phyloP scores from a whole-genome alignment of 805 yeast species.

The Ogataea minuta region DNA sequence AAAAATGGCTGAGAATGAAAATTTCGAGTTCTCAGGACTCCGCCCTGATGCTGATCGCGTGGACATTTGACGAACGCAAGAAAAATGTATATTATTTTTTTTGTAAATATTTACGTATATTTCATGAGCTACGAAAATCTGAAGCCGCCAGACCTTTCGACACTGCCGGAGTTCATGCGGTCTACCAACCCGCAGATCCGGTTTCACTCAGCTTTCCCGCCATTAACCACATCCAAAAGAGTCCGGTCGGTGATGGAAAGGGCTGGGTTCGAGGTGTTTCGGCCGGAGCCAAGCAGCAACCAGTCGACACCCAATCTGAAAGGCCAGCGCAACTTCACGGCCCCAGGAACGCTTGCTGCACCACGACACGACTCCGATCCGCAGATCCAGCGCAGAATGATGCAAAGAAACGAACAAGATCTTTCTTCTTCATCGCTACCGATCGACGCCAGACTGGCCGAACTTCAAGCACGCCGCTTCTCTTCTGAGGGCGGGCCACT shows the following conservation, averaged over 20 bases:
- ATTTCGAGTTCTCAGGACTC: neutral
- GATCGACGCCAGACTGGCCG: conserved; percentile 1
- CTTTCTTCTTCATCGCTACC: conserved; percentile 6
- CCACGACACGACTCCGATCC: conserved; percentile 18
- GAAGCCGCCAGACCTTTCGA: conserved; percentile 24
- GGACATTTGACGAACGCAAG: conserved; percentile 1
- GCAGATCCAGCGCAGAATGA: conserved; percentile 7
- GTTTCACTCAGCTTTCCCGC: conserved; percentile 63
- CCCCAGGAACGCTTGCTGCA: conserved; percentile 16
- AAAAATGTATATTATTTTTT: conserved; percentile 1
- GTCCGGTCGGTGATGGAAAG: conserved; percentile 74
- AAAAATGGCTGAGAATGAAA: neutral
- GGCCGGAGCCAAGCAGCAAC: conserved; percentile 22
- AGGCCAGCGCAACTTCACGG: conserved; percentile 22
- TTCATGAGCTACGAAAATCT: conserved; percentile 17
- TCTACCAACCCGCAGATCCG: conserved; percentile 32
- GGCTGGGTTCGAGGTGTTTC: conserved; percentile 72
- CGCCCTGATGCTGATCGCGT: conserved; percentile 6
- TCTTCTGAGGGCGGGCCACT: neutral
- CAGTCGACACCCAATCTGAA: conserved; percentile 15
- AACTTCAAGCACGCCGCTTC: conserved; percentile 1
- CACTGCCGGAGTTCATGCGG: conserved; percentile 35
- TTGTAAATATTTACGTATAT: neutral
- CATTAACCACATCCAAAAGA: conserved; percentile 57
- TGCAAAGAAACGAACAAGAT: neutral